Evolutionary conservation across 2,329 filamentous ascomycete genomes (phyloP).

Genomic region (Penicillium sp.): DNA sequence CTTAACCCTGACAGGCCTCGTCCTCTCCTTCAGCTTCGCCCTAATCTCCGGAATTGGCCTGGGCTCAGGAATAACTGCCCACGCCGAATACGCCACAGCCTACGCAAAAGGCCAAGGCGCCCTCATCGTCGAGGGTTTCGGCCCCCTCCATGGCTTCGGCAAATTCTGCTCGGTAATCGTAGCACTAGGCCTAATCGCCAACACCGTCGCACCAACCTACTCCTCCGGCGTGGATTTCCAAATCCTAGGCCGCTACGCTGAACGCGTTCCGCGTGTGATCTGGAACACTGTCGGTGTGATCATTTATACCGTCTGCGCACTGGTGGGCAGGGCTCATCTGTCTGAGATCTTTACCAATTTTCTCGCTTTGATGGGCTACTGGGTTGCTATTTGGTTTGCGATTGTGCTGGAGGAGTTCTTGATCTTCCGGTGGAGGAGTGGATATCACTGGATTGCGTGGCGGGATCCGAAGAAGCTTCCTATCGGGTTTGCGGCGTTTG

Average conservation of each 20-base stretch:
- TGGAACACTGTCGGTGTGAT: constrained; percentile 66
- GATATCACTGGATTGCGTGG: constrained; percentile 64
- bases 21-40: constrained; percentile 60
- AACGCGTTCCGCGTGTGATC: constrained; percentile 60
- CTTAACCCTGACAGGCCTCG: constrained; percentile 59
- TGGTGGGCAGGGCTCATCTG: constrained; percentile 62
- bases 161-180: constrained; percentile 67
- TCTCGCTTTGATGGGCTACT: constrained; percentile 70
- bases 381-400: constrained; percentile 65
- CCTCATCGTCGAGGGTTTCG: constrained; percentile 64
- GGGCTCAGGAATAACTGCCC: constrained; percentile 56
- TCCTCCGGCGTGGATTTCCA: constrained; percentile 68
- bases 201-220: constrained; percentile 66
- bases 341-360: constrained; percentile 69
- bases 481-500: constrained; percentile 61
- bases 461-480: constrained; percentile 61
- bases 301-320: constrained; percentile 64
- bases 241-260: constrained; percentile 61
- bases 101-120: constrained; percentile 63
- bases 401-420: constrained; percentile 62
- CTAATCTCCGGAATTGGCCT: constrained; percentile 64
- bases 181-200: constrained; percentile 65
- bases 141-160: constrained; percentile 61
- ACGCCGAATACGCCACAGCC: constrained; percentile 57
- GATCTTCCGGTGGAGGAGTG: constrained; percentile 56